Percentiles rank a stretch among this genome's conserved stretches.
Conservation (phyloP, 331 rosid genomes). For the Pyracantha coccinea region DNA sequence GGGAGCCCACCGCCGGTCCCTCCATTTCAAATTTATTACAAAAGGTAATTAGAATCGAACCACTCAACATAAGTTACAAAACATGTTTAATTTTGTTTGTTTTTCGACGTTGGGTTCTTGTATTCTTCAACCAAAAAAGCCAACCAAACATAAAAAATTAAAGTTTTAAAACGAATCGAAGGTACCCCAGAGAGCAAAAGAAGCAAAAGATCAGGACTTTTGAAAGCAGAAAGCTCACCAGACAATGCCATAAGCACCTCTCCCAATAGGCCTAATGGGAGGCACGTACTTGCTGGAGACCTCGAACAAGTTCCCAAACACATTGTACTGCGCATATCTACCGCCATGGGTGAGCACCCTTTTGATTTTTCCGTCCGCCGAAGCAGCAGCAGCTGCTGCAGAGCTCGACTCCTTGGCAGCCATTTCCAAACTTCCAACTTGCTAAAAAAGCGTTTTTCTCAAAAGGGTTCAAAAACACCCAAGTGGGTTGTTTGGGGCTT, state of each 20-base stretch:
- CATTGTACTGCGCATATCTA: slow-evolving; percentile 71
- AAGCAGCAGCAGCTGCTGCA: slow-evolving; percentile 45
- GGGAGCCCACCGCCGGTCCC: no score
- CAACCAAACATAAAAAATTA: not conserved
- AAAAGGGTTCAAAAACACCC: slow-evolving; percentile 10
- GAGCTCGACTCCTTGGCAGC: slow-evolving; percentile 61
- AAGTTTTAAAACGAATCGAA: not conserved
- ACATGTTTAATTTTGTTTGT: not conserved
- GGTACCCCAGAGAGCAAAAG: not conserved
- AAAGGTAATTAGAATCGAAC: not conserved
- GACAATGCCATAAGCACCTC: slow-evolving; percentile 96
- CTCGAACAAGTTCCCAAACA: slow-evolving; percentile 75
- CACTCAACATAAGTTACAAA: no score
- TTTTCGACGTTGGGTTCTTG: not conserved
- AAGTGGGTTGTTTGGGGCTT: not conserved
- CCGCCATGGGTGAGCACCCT: slow-evolving; percentile 71
- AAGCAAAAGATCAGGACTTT: not conserved
- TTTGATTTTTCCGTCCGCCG: slow-evolving; percentile 45
- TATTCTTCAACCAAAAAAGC: not conserved
- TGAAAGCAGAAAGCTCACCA: slow-evolving; percentile 43
- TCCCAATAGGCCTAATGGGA: slow-evolving; percentile 88
- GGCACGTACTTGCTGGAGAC: slow-evolving; percentile 77
- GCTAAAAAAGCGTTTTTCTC: not conserved
- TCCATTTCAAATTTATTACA: no score
- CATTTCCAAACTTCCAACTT: slow-evolving; percentile 31